Percentiles rank a stretch among this genome's conserved stretches.
Evolutionary conservation across 164 flowering plant species (phyloP).

Genomic region (Piper betle): DNA sequence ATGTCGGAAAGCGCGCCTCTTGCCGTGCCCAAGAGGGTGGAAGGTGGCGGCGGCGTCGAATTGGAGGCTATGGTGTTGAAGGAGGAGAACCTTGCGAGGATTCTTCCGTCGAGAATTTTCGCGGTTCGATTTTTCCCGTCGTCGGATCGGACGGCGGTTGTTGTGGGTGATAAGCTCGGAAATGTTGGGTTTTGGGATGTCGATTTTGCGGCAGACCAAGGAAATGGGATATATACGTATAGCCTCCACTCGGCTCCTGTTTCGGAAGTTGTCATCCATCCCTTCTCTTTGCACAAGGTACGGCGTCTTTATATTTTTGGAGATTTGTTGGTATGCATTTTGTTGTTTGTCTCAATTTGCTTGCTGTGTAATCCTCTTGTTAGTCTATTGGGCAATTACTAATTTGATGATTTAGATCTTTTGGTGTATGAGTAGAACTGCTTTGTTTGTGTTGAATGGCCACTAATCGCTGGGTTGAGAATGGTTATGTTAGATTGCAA

Average conservation of each 20-base stretch:
- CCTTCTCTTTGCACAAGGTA: slow-evolving; percentile 55
- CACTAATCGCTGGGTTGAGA: too few relatives aligned
- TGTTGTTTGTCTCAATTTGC: background rate
- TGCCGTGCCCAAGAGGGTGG: background rate
- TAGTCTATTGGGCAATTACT: too few relatives aligned
- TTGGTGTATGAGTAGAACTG: too few relatives aligned
- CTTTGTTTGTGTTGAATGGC: too few relatives aligned
- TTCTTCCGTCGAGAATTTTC: slow-evolving; percentile 43
- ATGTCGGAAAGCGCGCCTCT: slow-evolving; percentile 11
- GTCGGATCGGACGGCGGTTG: slow-evolving; percentile 30
- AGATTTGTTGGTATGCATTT: background rate
- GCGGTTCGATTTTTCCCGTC: slow-evolving; percentile 46
- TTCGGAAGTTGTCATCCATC: slow-evolving; percentile 52
- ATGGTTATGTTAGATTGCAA: too few relatives aligned
- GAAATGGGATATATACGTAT: slow-evolving; percentile 46
- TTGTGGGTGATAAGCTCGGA: slow-evolving; percentile 59
- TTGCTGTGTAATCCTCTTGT: too few relatives aligned
- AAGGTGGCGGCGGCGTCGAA: slow-evolving; percentile 17
- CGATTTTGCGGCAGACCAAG: slow-evolving; percentile 23
- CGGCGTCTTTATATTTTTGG: background rate
- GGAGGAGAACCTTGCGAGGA: slow-evolving; percentile 47
- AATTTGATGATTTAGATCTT: too few relatives aligned
- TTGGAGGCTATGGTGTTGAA: slow-evolving; percentile 30
- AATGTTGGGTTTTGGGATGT: slow-evolving; percentile 73
- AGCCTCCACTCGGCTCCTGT: slow-evolving; percentile 54